Conservation (phyloP, 768 basidiomycete species). For the Astraeus odoratus region DNA sequence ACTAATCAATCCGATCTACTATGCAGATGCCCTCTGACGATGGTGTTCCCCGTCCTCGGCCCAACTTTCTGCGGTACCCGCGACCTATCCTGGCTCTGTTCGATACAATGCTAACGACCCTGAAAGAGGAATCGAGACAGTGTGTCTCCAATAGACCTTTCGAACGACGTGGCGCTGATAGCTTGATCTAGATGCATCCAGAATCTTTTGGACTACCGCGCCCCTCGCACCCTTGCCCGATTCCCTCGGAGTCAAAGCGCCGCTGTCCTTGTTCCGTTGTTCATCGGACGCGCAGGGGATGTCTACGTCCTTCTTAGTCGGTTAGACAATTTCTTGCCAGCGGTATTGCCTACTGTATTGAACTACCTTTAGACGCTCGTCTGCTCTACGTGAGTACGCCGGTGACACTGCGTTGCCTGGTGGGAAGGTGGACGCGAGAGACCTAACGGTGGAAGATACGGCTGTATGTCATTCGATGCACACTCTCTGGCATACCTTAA, state of each 20-base stretch:
- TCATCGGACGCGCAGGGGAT: slow-evolving; percentile 78
- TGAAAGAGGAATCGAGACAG: slow-evolving; percentile 19
- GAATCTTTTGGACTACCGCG: slow-evolving; percentile 22
- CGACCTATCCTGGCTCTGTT: slow-evolving; percentile 7
- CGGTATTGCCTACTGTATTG: not conserved
- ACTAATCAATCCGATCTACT: not conserved
- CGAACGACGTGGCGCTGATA: not conserved
- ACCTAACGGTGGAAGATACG: slow-evolving; percentile 67
- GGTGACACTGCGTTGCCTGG: slow-evolving; percentile 88
- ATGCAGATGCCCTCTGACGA: not conserved
- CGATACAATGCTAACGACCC: slow-evolving; percentile 4
- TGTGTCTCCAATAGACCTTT: not conserved
- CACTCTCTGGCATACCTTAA: not conserved
- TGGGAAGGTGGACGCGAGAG: slow-evolving; percentile 68
- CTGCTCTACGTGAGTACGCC: slow-evolving; percentile 67
- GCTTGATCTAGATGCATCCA: slow-evolving; percentile 16
- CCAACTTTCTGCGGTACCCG: slow-evolving; percentile 16
- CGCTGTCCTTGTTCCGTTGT: slow-evolving; percentile 78
- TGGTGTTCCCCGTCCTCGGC: not conserved
- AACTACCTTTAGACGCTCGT: slow-evolving; percentile 52
- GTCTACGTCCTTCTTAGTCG: slow-evolving; percentile 79
- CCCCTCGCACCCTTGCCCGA: slow-evolving; percentile 22
- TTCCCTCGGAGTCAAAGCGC: slow-evolving; percentile 58
- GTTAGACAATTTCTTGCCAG: slow-evolving; percentile 35
- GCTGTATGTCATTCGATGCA: slow-evolving; percentile 41